These are phyloP conservation scores for Chenopodium quinoa DNA, from an alignment of 148 eudicot species.

Conservation along the genomic window DNA sequence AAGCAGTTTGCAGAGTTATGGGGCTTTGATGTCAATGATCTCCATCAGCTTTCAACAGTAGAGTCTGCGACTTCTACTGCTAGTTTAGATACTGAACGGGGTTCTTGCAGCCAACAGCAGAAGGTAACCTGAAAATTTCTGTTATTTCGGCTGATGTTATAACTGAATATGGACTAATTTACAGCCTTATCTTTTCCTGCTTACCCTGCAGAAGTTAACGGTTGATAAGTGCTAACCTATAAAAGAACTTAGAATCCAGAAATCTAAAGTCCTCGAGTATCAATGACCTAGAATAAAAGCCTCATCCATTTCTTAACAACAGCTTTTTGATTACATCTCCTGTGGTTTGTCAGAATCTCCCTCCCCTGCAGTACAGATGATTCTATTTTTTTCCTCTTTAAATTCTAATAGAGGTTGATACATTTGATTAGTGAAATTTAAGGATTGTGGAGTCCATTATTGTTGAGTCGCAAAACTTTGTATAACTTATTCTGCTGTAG, in stretches of 20 bases:
- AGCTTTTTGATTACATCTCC: not conserved
- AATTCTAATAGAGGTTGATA: not conserved
- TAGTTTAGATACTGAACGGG: conserved; percentile 13
- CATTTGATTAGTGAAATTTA: not conserved
- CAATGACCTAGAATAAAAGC: not conserved
- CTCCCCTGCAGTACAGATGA: not conserved
- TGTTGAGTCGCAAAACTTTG: not conserved
- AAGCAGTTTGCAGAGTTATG: conserved; percentile 57
- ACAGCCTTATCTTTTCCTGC: not conserved
- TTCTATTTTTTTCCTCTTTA: not conserved
- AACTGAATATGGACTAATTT: too few relatives aligned
- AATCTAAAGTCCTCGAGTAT: too few relatives aligned
- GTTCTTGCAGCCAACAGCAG: conserved; percentile 26
- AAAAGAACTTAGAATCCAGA: not conserved
- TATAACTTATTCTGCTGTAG: not conserved
- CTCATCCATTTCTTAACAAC: too few relatives aligned
- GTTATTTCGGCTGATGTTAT: not conserved
- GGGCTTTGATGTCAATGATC: conserved; percentile 44
- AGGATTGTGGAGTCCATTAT: not conserved
- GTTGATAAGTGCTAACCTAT: not conserved
- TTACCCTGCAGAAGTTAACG: not conserved
- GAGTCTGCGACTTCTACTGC: conserved; percentile 4
- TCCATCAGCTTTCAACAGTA: conserved; percentile 15
- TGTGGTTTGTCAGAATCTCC: not conserved
- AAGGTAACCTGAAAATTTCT: conserved; percentile 29